phyloP scores from a whole-genome alignment of 192 early-diverging fungal species.

The Podochytrium sp. region DNA sequence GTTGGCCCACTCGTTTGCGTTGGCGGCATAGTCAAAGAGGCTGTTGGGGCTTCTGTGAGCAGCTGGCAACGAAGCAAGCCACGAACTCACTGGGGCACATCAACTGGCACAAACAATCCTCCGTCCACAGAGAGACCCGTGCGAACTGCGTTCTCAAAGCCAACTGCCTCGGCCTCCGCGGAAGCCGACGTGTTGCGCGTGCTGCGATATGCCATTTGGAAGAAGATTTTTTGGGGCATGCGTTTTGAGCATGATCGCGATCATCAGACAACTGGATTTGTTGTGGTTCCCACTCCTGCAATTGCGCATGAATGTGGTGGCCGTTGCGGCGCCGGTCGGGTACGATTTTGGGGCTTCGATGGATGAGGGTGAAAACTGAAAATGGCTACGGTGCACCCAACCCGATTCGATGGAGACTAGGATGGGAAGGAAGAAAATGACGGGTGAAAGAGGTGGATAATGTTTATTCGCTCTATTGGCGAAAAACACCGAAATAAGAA shows the following conservation, averaged over 20 bases:
- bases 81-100: conserved; percentile 72
- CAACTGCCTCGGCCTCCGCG: conserved; percentile 46
- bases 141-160: conserved; percentile 91
- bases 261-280: background rate
- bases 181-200: conserved; percentile 77
- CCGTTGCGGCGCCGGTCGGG: no score
- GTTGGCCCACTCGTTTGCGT: conserved; percentile 58
- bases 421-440: no score
- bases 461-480: no score
- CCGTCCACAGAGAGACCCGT: conserved; percentile 91
- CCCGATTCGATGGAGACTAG: no score
- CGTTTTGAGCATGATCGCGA: background rate
- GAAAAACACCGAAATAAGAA: no score
- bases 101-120: conserved; percentile 89
- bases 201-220: conserved; percentile 90
- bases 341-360: background rate
- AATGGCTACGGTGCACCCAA: no score
- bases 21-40: background rate
- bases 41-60: background rate
- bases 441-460: no score
- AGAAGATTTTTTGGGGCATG: background rate
- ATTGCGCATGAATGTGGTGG: no score
- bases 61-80: background rate
- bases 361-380: background rate
- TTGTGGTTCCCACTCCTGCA: no score